Evolutionary conservation across 306 rosid genomes (phyloP), one percentile per base, ranked within the genome.

Genomic region (Acacia melanoxylon): DNA sequence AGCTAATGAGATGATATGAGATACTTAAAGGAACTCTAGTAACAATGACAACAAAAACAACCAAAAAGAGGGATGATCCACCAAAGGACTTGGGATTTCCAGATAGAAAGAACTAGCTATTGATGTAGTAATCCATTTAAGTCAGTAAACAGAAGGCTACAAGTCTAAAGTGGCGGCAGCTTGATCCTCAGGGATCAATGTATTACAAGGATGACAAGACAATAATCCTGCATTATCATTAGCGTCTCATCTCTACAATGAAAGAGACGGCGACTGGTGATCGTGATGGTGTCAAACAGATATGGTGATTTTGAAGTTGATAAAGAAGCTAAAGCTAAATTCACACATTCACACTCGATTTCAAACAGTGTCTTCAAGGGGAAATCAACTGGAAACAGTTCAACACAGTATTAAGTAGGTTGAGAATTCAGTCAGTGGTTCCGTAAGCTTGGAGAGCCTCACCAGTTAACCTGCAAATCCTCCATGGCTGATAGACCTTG

Each of bases 1-100:
- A 77, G 95, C 85, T 2, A 86, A 90, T 72, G 96, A 87, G 85
- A 95, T 93, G 98, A 93, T 93, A 15, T 77, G 87, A 81, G 95
- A 95, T 88, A 91, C 4, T 95, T 12, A 89, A 85, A 83, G 88
- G 87, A 74, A 84, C 97, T 68, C 75, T 95, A 45, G 81, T 66
- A 35, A 77, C 83, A 2, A 82, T 93, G 81, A 71, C 92, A 19
- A 71, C 87, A 91, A 79, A 91, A 79, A 4, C 92, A 85, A 76
- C 92, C 93, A 17, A 88, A 84, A 85, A 72, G 88, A 77, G 95
- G 87, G 78, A 45, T 87, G 74, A 86, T 87, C 54, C 87, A 37
- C 49, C 71, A 52, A 45, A 62, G 80, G 1, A n/a, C 78, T 75
- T 83, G 91, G 22, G 82, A 82, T 80, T 72, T 80, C 56, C 91